A percentile compares a stretch with the other conserved stretches of the same genome.
Conservation (phyloP, 306 rosid genomes). For the Ormosia emarginata region DNA sequence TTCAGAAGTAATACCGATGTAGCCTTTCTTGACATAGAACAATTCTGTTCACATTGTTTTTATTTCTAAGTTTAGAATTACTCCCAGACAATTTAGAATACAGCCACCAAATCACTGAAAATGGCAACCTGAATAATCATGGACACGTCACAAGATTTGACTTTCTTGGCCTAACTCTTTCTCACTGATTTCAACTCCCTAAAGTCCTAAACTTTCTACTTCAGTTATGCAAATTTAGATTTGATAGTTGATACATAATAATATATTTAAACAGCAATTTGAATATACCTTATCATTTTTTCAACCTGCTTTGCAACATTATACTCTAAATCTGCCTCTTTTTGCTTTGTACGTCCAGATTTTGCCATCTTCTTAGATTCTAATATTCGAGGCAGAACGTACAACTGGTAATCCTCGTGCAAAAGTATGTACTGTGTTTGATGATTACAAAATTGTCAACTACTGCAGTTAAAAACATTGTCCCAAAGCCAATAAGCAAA, state of each 20-base stretch:
- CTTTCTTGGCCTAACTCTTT: neutral
- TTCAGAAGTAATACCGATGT: neutral
- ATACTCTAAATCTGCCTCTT: conserved; percentile 96
- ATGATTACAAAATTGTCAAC: conserved; percentile 25
- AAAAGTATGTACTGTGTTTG: conserved; percentile 68
- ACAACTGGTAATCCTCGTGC: conserved; percentile 92
- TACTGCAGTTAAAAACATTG: conserved; percentile 18
- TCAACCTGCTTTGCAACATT: conserved; percentile 98
- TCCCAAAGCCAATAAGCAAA: conserved; percentile 3
- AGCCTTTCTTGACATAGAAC: conserved; percentile 4
- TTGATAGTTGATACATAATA: neutral
- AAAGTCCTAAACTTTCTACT: neutral
- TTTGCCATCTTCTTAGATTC: conserved; percentile 99
- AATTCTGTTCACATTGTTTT: neutral
- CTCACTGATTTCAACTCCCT: neutral
- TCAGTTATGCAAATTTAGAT: neutral
- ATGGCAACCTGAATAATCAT: neutral
- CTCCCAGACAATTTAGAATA: neutral
- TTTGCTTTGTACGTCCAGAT: conserved; percentile 96
- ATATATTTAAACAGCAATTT: conserved; percentile 8
- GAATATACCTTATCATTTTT: conserved; percentile 86
- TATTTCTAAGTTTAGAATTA: neutral
- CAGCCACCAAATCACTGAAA: conserved; percentile 14
- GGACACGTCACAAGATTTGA: conserved; percentile 4
- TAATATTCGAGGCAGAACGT: conserved; percentile 84